These are phyloP conservation scores for Scytalidium sp. DNA, from an alignment of 2,329 filamentous ascomycete genomes.

Conservation along the genomic window DNA sequence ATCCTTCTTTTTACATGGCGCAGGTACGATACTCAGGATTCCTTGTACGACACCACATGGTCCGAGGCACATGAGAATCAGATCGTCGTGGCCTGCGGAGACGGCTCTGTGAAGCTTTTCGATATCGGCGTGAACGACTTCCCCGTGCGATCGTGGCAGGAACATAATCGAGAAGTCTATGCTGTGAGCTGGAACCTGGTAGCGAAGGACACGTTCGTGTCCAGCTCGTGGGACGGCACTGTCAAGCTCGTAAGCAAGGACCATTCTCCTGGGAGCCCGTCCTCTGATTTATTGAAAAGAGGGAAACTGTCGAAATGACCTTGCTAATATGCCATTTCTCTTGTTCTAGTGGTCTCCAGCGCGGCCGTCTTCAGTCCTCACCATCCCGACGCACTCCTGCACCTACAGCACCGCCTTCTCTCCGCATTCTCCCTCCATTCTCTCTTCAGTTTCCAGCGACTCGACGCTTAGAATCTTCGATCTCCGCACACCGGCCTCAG, in stretches of 20 bases:
- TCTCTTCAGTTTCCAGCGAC: conserved; percentile 87
- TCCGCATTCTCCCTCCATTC: conserved; percentile 78
- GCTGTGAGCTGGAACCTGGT: conserved; percentile 90
- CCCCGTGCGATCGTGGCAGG: conserved; percentile 87
- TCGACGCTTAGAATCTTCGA: conserved; percentile 89
- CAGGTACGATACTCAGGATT: conserved; percentile 95
- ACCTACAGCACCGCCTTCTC: conserved; percentile 93
- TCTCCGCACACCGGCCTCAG: conserved; percentile 78
- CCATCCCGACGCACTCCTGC: conserved; percentile 87
- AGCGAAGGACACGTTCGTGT: conserved; percentile 85
- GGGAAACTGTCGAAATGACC: background rate
- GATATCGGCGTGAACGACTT: conserved; percentile 78
- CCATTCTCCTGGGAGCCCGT: background rate
- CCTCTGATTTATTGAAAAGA: background rate
- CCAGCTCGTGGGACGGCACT: conserved; percentile 93
- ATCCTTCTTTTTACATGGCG: background rate
- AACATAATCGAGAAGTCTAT: conserved; percentile 92
- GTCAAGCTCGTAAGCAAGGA: conserved; percentile 74
- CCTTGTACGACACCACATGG: conserved; percentile 92
- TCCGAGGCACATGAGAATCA: conserved; percentile 97
- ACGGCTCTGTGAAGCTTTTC: conserved; percentile 93
- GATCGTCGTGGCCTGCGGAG: conserved; percentile 81
- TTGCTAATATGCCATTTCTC: background rate
- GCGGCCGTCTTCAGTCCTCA: conserved; percentile 70
- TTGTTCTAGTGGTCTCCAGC: conserved; percentile 74